A percentile compares a stretch with the other conserved stretches of the same genome.
phyloP scores from a whole-genome alignment of 768 basidiomycete species.

The Boletus rufocinnamomeus region DNA sequence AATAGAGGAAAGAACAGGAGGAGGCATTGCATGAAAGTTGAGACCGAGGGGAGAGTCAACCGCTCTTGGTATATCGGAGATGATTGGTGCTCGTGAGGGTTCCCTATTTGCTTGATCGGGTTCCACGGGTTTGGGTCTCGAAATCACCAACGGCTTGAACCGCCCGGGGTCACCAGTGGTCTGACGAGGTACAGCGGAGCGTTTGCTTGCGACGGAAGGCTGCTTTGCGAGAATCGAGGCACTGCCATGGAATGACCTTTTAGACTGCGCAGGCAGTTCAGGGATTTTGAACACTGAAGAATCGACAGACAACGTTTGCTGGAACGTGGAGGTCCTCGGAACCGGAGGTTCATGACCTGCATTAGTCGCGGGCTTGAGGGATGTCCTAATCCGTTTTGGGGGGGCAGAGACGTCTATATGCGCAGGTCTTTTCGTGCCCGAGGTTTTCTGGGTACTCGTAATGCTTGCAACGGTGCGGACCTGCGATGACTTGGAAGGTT shows the following conservation, averaged over 20 bases:
- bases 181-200: not conserved
- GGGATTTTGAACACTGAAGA: slow-evolving; percentile 12
- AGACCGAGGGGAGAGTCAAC: not conserved
- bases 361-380: not conserved
- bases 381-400: slow-evolving; percentile 18
- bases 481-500: not conserved
- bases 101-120: not conserved
- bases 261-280: not conserved
- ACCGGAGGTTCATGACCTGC: not conserved
- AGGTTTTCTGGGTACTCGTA: not conserved
- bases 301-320: not conserved
- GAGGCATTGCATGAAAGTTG: not conserved
- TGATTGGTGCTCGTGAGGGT: too few species aligned
- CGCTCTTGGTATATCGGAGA: not conserved
- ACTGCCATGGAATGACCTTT: not conserved
- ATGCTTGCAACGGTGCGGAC: not conserved
- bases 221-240: not conserved
- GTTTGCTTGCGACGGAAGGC: not conserved
- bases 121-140: not conserved
- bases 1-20: slow-evolving; percentile 42
- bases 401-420: slow-evolving; percentile 20
- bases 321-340: not conserved
- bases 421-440: slow-evolving; percentile 20
- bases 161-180: slow-evolving; percentile 5
- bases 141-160: slow-evolving; percentile 20